Base-by-base conservation (phyloP, 176 grass and related monocot genomes). In the Triticum timopheevii region DNA sequence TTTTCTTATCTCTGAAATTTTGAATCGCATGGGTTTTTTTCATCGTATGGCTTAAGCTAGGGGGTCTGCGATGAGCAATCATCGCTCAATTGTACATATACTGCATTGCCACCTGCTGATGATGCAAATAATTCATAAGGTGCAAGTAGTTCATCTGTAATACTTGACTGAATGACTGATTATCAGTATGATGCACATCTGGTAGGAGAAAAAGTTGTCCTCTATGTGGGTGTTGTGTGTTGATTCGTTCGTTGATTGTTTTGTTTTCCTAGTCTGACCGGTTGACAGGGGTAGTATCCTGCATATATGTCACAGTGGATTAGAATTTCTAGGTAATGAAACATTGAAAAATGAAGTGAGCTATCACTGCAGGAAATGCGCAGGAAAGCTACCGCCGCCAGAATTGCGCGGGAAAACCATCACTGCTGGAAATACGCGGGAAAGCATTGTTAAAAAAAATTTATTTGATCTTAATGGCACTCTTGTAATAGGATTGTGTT, bases 321-420 rank as follows among this genome's bases (percentile, higher is more conserved):
- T 66, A 20, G 13, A 80, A 69, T 76, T 35, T 69, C 25, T 87
- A 83, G 80, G 88, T 17, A 44, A 20, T 6, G 27, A 25, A 64
- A 13, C 25, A 25, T 25, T 25, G 25, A 1, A 25, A 25, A 25
- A 25, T 25, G 25, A 25, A 25, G 25, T 25, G 25, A 25, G 25
- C 16, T 76, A 24, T 71, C 28, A 64, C 40, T 7, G 61, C 28
- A 25, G 16, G 38, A 64, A 71, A 63, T 42, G 8, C 4, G 63
- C 7, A 30, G 78, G 63, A 70, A 82, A 82, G 15, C 38, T 58
- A 23, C 62, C 28, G 34, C 59, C 8, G 20, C 39, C 27, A 8
- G 2, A 59, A 44, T 67, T 74, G 9, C 3, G 73, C 3, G 65
- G 84, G 40, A 72, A 78, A 83, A 6, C 40, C 28, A 45, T 56